A percentile compares a stretch with the other conserved stretches of the same genome.
These are phyloP conservation scores for Heliamphora exappendiculata DNA, from an alignment of 148 eudicot genomes.

Conservation along the genomic window DNA sequence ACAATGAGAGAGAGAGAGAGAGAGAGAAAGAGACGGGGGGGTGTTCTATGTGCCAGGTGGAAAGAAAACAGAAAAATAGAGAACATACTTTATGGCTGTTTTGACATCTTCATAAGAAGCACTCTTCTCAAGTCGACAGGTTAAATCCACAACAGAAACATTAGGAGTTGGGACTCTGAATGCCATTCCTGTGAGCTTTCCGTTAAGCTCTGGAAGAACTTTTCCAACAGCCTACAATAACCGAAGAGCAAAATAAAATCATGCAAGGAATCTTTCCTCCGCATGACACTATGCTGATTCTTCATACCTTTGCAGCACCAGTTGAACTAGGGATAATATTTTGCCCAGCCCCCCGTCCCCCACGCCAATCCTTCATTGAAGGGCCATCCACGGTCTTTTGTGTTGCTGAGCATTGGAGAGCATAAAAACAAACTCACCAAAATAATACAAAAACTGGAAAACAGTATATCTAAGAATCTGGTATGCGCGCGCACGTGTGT, in stretches of 20 bases:
- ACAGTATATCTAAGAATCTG: no score
- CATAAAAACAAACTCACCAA: background rate
- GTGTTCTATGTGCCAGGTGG: background rate
- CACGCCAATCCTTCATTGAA: constrained; percentile 97
- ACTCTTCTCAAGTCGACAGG: constrained; percentile 83
- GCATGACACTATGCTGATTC: background rate
- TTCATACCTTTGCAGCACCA: constrained; percentile 90
- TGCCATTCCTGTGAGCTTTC: constrained; percentile 98
- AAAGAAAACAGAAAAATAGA: background rate
- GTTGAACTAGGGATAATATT: constrained; percentile 97
- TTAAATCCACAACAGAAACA: constrained; percentile 95
- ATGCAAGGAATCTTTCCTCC: background rate
- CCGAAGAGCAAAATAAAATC: background rate
- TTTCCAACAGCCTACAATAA: constrained; percentile 88
- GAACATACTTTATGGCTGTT: constrained; percentile 79
- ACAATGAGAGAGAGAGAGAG: background rate
- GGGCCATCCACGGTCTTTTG: constrained; percentile 97
- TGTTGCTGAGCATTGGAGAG: constrained; percentile 49
- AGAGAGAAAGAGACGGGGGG: background rate
- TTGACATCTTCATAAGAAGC: constrained; percentile 90
- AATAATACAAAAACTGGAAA: background rate
- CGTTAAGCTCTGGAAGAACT: constrained; percentile 92
- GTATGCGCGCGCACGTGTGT: background rate
- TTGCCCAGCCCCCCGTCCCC: constrained; percentile 93
- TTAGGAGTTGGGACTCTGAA: constrained; percentile 89